Evolutionary conservation across 768 basidiomycete genomes (phyloP).

Genomic region (Botryobasidium botryosum): DNA sequence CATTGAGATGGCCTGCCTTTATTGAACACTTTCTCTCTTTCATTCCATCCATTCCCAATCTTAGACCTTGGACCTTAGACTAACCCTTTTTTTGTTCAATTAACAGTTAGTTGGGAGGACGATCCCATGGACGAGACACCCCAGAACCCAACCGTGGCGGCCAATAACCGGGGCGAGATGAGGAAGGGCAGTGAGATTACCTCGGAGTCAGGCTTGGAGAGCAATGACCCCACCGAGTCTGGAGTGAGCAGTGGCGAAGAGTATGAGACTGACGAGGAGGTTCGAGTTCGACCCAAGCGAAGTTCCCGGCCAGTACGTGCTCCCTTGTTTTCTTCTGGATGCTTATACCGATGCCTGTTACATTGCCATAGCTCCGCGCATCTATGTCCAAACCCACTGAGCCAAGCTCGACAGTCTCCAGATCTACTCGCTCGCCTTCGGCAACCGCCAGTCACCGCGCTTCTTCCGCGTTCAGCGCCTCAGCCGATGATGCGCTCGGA

Average conservation of each 20-base stretch:
- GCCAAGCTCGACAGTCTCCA: no score
- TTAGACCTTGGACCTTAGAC: background rate
- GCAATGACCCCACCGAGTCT: no score
- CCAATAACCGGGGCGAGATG: background rate
- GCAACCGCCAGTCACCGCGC: no score
- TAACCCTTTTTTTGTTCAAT: background rate
- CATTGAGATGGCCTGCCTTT: conserved; percentile 36
- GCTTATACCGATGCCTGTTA: no score
- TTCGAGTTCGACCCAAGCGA: background rate
- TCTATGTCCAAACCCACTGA: no score
- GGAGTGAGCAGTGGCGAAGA: no score
- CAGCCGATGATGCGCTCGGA: no score
- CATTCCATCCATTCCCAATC: background rate
- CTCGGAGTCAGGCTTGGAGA: background rate
- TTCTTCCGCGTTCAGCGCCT: no score
- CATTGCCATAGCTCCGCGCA: no score
- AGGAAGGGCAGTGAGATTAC: background rate
- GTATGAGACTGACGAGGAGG: background rate
- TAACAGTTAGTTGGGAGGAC: background rate
- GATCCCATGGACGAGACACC: background rate
- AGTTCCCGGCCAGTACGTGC: background rate
- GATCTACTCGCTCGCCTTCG: conserved; percentile 1
- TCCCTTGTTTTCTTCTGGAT: no score
- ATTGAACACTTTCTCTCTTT: background rate
- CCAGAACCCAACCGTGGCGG: background rate